Base-by-base conservation (phyloP, 2,329 filamentous ascomycete species). In the Epichloe sp. region DNA sequence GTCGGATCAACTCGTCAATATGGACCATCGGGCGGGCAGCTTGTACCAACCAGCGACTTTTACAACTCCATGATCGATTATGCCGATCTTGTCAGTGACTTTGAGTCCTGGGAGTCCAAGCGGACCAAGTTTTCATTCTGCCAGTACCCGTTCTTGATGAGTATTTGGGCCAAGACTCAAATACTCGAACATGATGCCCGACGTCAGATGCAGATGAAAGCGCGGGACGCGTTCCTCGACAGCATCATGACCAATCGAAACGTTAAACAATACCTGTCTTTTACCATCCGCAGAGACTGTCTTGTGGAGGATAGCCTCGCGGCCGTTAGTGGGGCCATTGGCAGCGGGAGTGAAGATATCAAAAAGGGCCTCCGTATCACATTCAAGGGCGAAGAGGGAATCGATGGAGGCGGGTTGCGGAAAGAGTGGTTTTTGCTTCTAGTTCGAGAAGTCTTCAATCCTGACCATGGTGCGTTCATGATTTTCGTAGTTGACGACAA, bases 381-480 rank as follows among this genome's bases (percentile, higher is more conserved):
- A 53, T 96, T 96, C 58, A 75, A 78, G 35, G 89, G 88, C 35
- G 90, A 96, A 68, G 90, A 96, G 66, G 90, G 90, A 4, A 82
- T 95, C 48, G 90, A 96, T 69, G 88, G 86, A 4, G 90, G 90
- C 38, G 90, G 90, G 0, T 73, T 95, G 51, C 81, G 88, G 52
- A 96, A 96, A 65, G 90, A 96, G 68, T 96, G 90, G 90, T 96
- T 96, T 63, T 70, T 95, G 48, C 77, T 95, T 53, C 76, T 96
- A 21, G 83, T 93, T 47, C 77, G 89, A 58, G 90, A 96, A 62
- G 83, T 96, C 35, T 95, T 95, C 67, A 89, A 94, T 60, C 88
- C 88, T 3, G 82, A 90, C 58, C 86, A 95, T 70, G 88, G 86
- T 89, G 75, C 60, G 81, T 69, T 26, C 5, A 10, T 11, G 11